Base-by-base conservation (phyloP, 768 basidiomycete species). In the Hortiboletus flavorubellus region DNA sequence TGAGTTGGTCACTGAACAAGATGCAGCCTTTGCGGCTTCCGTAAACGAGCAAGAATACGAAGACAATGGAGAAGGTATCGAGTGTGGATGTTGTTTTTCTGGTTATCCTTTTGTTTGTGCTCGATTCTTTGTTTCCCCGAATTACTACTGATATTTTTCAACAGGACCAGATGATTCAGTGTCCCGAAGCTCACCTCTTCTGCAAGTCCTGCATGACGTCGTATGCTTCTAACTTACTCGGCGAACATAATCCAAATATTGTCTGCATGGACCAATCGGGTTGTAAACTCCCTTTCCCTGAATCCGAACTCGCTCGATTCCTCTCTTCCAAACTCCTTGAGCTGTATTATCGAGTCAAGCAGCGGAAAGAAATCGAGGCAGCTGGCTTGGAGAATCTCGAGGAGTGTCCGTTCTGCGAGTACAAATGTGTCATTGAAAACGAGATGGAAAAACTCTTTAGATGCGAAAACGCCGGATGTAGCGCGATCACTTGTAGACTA, bases 321-420 rank as follows among this genome's bases (percentile, higher is more conserved):
- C 79, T 96, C 7, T 72, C 85, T 1, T 67, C 73, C 5, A 91
- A 88, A 66, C 77, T 91, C 5, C 75, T 88, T 58, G 76, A 74
- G 29, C 74, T 93, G 11, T 93, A 88, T 62, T 82, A 89, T 54
- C 79, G 87, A 30, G 81, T 93, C 30, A 82, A 82, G 59, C 89
- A 90, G 65, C 81, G 80, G 37, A 87, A 89, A 67, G 90, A 93
- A 60, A 82, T 96, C 33, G 84, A 87, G 53, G 82, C 79, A 0
- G 93, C 93, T 16, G 83, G 78, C 2, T 65, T 97, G 35, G 90
- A 91, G 44, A 84, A 84, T 5, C 75, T 96, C 12, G 93, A 94
- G 68, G 89, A 89, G 62, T 97, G 94, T 67, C 94, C 94, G 5
- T 91, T 87, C 60, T 97, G 94, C 72, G 91, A 93, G 41, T 97